Base-by-base conservation (phyloP, 805 yeast species). In the Saccharomycopsis fodiens region DNA sequence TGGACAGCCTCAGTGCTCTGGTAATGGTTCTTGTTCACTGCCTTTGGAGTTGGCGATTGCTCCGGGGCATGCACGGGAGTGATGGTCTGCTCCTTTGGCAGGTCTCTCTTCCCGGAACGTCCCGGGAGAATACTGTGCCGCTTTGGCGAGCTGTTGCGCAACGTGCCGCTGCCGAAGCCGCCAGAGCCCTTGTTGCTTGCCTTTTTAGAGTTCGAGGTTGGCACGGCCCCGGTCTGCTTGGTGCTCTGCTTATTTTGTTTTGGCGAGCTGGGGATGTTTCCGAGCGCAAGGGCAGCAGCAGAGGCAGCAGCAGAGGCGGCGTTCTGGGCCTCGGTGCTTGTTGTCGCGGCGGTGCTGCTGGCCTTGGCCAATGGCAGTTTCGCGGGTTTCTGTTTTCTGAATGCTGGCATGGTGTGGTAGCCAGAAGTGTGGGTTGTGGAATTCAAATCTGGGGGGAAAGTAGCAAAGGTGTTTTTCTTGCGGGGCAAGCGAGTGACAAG, bases 241-340 rank as follows among this genome's bases (percentile, higher is more conserved):
- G 29, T 7, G 10, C 29, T 25, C 10, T 25, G 29, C 29, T 25
- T 6, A 10, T 25, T n/a, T n/a, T 25, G 29, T 25, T 25, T 25
- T 7, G 29, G 29, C 10, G 29, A 25, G 10, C 29, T 10, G 10
- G 10, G 29, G 10, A 6, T 25, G 29, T 6, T 25, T 10, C 29
- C 29, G 6, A 25, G 29, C 6, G 29, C 29, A 10, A 25, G 29
- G 10, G 29, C 29, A 25, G 29, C 29, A 8, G 35, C 38, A n/a
- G 46, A 20, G 2, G 42, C 42, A 25, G 47, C 47, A 7, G 42
- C 42, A 25, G 42, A 30, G 10, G 22, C 29, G 19, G 29, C n/a
- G n/a, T n/a, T n/a, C n/a, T n/a, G n/a, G n/a, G n/a, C n/a, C n/a
- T n/a, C n/a, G n/a, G n/a, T n/a, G n/a, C n/a, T n/a, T n/a, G n/a